Evolutionary conservation across 441 rosid genomes (phyloP).

Genomic region (Melastoma candidum): DNA sequence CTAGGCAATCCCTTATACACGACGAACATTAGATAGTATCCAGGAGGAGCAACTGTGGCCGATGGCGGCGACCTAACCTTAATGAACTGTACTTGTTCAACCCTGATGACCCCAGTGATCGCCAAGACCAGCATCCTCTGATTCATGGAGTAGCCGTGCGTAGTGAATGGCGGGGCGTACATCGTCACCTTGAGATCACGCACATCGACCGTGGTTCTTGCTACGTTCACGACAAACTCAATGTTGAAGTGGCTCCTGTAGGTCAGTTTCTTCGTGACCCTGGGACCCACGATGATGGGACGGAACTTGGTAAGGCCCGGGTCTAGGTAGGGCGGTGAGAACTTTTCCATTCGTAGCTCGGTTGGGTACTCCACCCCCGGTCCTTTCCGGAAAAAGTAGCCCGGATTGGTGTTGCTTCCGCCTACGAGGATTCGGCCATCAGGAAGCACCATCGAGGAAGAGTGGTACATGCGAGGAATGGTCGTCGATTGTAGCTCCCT

Average conservation of each 20-base stretch:
- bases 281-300: conserved; percentile 17
- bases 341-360: conserved; percentile 52
- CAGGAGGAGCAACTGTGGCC: conserved; percentile 16
- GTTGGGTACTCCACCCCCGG: conserved; percentile 38
- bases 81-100: not conserved
- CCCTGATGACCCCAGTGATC: not conserved
- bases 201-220: too few relatives aligned
- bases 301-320: conserved; percentile 13
- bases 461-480: conserved; percentile 64
- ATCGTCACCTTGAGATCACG: conserved; percentile 9
- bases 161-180: conserved; percentile 25
- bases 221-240: conserved; percentile 9
- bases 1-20: conserved; percentile 18
- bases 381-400: conserved; percentile 23
- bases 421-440: conserved; percentile 45
- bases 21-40: conserved; percentile 15
- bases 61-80: conserved; percentile 13
- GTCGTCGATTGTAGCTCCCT: conserved; percentile 19
- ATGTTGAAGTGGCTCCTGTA: conserved; percentile 19
- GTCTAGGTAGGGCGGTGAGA: conserved; percentile 52
- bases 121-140: conserved; percentile 19
- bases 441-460: conserved; percentile 37
- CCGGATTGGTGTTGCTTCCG: conserved; percentile 57
- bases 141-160: conserved; percentile 23
- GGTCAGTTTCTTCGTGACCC: not conserved